Conservation (phyloP, 2,329 filamentous ascomycete species). For the Diaporthe sp. region DNA sequence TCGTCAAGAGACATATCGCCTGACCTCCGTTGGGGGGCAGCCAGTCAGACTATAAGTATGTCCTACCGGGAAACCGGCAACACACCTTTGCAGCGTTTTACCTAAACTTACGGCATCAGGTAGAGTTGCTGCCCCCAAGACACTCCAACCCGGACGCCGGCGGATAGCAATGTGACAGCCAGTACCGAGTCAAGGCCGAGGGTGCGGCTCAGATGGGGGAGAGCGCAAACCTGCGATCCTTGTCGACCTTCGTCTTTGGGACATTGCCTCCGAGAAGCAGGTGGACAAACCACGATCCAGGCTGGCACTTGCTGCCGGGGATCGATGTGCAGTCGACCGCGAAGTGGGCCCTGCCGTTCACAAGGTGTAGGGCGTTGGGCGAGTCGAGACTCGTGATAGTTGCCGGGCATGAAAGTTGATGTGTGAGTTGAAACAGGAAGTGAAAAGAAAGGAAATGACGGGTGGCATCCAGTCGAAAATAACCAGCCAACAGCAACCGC, state of each 20-base stretch:
- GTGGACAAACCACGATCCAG: conserved; percentile 29
- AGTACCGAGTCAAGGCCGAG: conserved; percentile 34
- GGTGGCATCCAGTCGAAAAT: not conserved
- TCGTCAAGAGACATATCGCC: conserved; percentile 39
- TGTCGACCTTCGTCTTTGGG: not conserved
- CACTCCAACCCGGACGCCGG: not conserved
- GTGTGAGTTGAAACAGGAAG: not conserved
- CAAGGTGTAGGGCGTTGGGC: not conserved
- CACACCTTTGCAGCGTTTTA: conserved; percentile 3
- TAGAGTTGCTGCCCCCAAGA: not conserved
- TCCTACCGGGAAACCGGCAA: not conserved
- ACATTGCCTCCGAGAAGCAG: not conserved
- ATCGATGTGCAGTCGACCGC: not conserved
- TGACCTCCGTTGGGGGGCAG: conserved; percentile 27
- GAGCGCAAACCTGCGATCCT: conserved; percentile 5
- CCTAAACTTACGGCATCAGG: not conserved
- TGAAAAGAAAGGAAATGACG: conserved; percentile 21
- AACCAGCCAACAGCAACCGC: conserved; percentile 5
- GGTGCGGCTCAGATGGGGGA: conserved; percentile 15
- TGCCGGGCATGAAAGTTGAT: not conserved
- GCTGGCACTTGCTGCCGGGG: not conserved
- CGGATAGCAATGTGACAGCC: conserved; percentile 10
- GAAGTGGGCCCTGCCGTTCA: not conserved
- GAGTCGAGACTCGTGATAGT: conserved; percentile 23
- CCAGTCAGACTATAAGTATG: conserved; percentile 19